Evolutionary conservation across 2,329 filamentous ascomycete genomes (phyloP), one percentile per base, ranked within the genome.

Genomic region (Torrubiella hemipterigena): DNA sequence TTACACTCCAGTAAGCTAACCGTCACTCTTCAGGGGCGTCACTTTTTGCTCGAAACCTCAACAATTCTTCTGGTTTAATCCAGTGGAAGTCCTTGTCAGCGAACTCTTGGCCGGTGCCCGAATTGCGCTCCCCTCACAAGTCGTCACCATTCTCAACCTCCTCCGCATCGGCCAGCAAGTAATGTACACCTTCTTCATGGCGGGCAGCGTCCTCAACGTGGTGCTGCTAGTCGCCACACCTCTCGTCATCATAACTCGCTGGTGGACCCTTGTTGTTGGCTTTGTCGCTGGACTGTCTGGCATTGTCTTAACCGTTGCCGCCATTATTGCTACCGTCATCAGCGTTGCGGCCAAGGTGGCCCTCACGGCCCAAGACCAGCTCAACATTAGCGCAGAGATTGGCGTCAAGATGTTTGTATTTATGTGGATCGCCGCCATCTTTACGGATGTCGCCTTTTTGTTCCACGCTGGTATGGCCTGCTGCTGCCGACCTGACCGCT

Each of bases 171-270:
- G 77, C 28, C 89, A 81, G 7, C 71, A 82, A 48, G 73, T 81
- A 68, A 94, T 95, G 86, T 94, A 93, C 49, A 81, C 72, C 39
- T 78, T 89, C 55, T 94, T 93, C 67, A 59, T 95, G 29, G 66
- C 76, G 7, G 78, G 75, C 30, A 65, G 74, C 26, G 65, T 78
- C 44, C 61, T 93, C 47, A 75, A 73, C 50, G 78, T 82, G 47
- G 49, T 87, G 42, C 71, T 86, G 43, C 73, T 91, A 38, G 70
- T 87, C 49, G 43, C 78, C 55, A 54, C 80, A 50, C 45, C 64
- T 58, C 42, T 79, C 55, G 69, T 63, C 35, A 46, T 71, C 31
- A 56, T 57, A 45, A 62, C 67, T n/a, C 61, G 67, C 35, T 68
- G 73, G 58, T 76, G 77, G 30, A 58, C 87, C 14, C 71, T 79